A percentile compares a stretch with the other conserved stretches of the same genome.
Conservation (phyloP, 768 basidiomycete genomes). For the Boletus vermiculosoides region DNA sequence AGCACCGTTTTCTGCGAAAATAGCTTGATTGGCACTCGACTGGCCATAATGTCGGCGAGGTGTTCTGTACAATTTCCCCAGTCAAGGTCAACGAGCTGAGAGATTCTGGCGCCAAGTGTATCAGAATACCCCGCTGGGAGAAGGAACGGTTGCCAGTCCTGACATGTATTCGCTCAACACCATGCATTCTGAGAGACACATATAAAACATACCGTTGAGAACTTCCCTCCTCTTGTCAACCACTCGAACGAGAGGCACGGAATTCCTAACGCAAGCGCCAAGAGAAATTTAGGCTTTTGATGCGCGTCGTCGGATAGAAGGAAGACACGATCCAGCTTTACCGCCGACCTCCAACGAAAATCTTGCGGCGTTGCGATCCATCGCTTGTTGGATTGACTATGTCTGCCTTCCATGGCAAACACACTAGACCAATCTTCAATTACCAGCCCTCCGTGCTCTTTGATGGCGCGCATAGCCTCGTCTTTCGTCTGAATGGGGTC, state of each 20-base stretch:
- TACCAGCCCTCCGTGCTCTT: conserved; percentile 51
- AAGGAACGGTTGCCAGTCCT: conserved; percentile 65
- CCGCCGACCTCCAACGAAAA: conserved; percentile 41
- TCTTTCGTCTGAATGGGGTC: conserved; percentile 43
- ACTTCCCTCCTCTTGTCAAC: conserved; percentile 35
- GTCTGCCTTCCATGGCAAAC: conserved; percentile 54
- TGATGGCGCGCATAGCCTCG: conserved; percentile 43
- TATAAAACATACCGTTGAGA: conserved; percentile 24
- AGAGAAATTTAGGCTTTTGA: conserved; percentile 76
- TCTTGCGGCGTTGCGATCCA: conserved; percentile 54
- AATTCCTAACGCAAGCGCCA: conserved; percentile 82
- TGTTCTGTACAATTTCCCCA: conserved; percentile 53
- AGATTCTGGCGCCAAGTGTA: conserved; percentile 39
- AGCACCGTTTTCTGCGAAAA: conserved; percentile 56
- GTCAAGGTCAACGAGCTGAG: conserved; percentile 47
- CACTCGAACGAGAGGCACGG: conserved; percentile 71
- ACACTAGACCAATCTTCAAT: conserved; percentile 62
- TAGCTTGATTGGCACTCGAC: conserved; percentile 54
- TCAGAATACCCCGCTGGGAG: conserved; percentile 50
- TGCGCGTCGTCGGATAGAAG: conserved; percentile 63
- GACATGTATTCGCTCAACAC: conserved; percentile 18
- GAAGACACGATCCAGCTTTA: conserved; percentile 50
- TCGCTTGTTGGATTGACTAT: conserved; percentile 42
- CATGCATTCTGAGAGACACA: not conserved
- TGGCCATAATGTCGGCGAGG: conserved; percentile 57